Evolutionary conservation across 2,329 filamentous ascomycete species (phyloP).

Genomic region (Talaromyces sp.): DNA sequence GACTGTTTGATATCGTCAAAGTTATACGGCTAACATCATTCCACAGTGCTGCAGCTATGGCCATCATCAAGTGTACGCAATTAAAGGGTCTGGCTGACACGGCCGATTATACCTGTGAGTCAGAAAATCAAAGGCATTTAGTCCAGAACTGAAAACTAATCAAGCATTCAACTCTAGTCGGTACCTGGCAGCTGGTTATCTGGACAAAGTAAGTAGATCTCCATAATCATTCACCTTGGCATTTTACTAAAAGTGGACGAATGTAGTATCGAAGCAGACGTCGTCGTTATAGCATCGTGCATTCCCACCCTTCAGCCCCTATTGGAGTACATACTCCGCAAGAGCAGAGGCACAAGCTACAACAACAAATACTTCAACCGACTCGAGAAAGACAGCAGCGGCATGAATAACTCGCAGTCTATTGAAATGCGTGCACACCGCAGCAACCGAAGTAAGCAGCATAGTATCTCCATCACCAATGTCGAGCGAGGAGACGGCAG

Average conservation of each 20-base stretch:
- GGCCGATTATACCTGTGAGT: conserved; percentile 32
- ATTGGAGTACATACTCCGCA: conserved; percentile 24
- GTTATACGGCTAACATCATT: too few species aligned
- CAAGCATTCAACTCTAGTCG: conserved; percentile 23
- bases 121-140: not conserved
- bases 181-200: conserved; percentile 42
- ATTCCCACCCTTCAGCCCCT: conserved; percentile 35
- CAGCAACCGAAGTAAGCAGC: conserved; percentile 11
- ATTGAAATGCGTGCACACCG: conserved; percentile 12
- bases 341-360: conserved; percentile 8
- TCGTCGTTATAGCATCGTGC: conserved; percentile 34
- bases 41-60: conserved; percentile 28
- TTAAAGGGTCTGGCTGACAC: conserved; percentile 27
- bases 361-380: conserved; percentile 17
- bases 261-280: conserved; percentile 30
- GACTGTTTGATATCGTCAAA: too few species aligned
- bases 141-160: not conserved
- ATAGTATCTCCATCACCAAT: conserved; percentile 12
- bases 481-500: conserved; percentile 17
- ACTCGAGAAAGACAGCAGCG: conserved; percentile 16
- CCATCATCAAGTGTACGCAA: conserved; percentile 31
- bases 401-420: conserved; percentile 7
- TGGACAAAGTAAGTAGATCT: conserved; percentile 42
- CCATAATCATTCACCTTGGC: not conserved
- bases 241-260: not conserved